Evolutionary conservation across 2,329 filamentous ascomycete species (phyloP).

Genomic region (Epichloe sylvatica): DNA sequence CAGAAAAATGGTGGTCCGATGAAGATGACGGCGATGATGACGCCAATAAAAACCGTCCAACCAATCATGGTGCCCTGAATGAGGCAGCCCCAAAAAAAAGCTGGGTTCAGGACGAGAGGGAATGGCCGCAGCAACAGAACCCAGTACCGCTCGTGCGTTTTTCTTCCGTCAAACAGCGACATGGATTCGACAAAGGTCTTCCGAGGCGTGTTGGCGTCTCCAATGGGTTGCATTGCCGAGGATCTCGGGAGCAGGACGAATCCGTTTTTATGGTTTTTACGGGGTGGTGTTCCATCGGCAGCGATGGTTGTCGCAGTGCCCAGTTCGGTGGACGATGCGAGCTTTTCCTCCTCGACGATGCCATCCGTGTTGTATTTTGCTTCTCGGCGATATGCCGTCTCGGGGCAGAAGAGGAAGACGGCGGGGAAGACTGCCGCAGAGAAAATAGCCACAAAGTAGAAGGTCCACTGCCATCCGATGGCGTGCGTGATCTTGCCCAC

Average conservation of each 20-base stretch:
- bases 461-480: constrained; percentile 76
- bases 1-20: constrained; percentile 71
- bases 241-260: constrained; percentile 21
- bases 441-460: constrained; percentile 81
- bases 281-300: constrained; percentile 1
- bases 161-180: constrained; percentile 64
- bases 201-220: constrained; percentile 25
- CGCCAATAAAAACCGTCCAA: constrained; percentile 87
- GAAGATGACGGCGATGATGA: constrained; percentile 71
- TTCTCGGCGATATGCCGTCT: constrained; percentile 64
- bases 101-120: constrained; percentile 70
- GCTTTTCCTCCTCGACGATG: constrained; percentile 20
- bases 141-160: constrained; percentile 61
- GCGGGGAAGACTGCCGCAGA: constrained; percentile 53
- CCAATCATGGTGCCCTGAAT: constrained; percentile 85
- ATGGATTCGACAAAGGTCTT: constrained; percentile 49
- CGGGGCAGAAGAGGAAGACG: constrained; percentile 67
- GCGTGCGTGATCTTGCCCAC: constrained; percentile 70
- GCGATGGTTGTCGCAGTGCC: not conserved
- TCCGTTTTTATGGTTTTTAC: constrained; percentile 4
- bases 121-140: constrained; percentile 58
- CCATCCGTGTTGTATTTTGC: constrained; percentile 44
- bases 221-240: constrained; percentile 20
- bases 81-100: constrained; percentile 64
- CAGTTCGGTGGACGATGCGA: constrained; percentile 1